Base-by-base conservation (phyloP, 176 grass and related monocot genomes). In the Oryza rufipogon region DNA sequence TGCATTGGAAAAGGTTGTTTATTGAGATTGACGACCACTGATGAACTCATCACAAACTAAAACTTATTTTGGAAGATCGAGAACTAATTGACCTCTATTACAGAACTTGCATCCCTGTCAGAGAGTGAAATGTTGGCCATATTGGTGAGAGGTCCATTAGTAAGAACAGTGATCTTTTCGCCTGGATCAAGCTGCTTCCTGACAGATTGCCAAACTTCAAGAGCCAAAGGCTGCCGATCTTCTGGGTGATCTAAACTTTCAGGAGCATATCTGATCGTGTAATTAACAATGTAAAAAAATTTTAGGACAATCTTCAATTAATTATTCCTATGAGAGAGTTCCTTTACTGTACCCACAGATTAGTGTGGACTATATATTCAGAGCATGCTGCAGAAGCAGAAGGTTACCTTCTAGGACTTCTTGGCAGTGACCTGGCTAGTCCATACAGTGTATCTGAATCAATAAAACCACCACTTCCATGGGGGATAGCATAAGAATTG, bases 391-490 rank as follows among this genome's bases (percentile, higher is more conserved):
- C 30, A 44, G 9, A 44, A 81, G 39, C 39, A 41, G 74, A 41
- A 54, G 54, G 17, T 70, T 95, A 93, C 96, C 96, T 95, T 90
- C 96, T 86, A 22, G 96, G 89, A 78, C 96, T 98, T 87, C 88
- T 83, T 42, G 93, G 96, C 78, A 98, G 74, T 16, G 61, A 86
- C 66, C 89, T 85, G 68, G 74, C 89, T 28, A 95, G 77, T 73
- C 96, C 96, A 61, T 89, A 98, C 64, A 98, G 68, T 20, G 96
- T 95, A 52, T 98, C 91, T 2, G 96, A 98, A 86, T 98, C 96
- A 34, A 98, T 5, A 51, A 91, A 89, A 33, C 96, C 96, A 77
- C 96, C 91, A 71, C 91, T 91, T 32, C 96, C 91, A 2, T 78
- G 64, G 6, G 91, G 93, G 25, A 98, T 92, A 5, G 87, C 93